Base-by-base conservation (phyloP, 805 yeast genomes). In the Pichia insulana region DNA sequence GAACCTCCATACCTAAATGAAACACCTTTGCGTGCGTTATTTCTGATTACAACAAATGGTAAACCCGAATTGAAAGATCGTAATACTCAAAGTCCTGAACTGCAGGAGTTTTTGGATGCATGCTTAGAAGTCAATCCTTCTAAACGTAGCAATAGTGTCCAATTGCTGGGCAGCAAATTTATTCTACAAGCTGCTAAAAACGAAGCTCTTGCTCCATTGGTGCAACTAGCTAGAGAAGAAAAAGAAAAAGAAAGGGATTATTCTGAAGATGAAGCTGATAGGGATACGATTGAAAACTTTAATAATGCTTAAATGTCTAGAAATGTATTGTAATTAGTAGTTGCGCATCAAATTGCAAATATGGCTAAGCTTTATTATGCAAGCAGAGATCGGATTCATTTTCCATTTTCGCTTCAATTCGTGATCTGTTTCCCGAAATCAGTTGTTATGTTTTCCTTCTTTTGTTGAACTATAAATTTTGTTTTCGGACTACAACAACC, bases 1-100 rank as follows among this genome's bases (percentile, higher is more conserved):
- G 90, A 83, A 62, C 92, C 92, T 2, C 92, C 92, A 13, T 83
- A 83, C 54, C 67, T 83, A 56, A 83, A 83, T 53, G 90, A 83
- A 56, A 83, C 81, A 50, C 92, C 90, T 4, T 67, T 83, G 46
- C 74, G 80, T 56, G 92, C 92, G 1, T 67, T 83, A 41, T 83
- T 80, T 53, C 64, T 83, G 59, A 83, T 83, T 57, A 85, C 88
- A 5, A 79, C 87, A 3, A 83, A 81, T 55, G 92, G 92, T 28
- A 83, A 89, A 18, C 92, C 92, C 7, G 77, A 79, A 55, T 67
- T 83, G 50, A 80, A 79, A 39, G 65, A 62, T 26, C 92, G 96
- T 3, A 95, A 84, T 44, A 76, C 79, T 6, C 65, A 92, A 40
- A 78, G 89, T 48, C 64, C 71, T 37, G 73, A 70, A 17, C 67